These are phyloP conservation scores for Fusarium sublunatum DNA, from an alignment of 2,329 filamentous ascomycete genomes.

Conservation along the genomic window DNA sequence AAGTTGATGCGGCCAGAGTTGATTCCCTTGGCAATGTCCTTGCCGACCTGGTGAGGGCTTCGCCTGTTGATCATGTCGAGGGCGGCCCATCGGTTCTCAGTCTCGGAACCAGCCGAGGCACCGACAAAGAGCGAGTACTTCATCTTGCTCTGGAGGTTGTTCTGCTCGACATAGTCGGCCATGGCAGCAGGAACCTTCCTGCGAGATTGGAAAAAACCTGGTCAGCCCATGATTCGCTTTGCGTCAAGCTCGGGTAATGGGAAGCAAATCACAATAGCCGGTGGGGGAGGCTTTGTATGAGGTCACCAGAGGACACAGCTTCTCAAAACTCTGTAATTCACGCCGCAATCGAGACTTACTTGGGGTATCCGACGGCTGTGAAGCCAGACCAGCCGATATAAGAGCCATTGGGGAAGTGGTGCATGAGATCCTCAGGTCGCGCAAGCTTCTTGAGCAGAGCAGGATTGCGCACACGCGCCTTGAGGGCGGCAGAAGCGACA, in stretches of 20 bases:
- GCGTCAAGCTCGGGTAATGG: conserved; percentile 32
- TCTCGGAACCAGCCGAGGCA: conserved; percentile 89
- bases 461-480: conserved; percentile 78
- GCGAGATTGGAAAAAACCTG: not conserved
- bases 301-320: not conserved
- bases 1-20: conserved; percentile 90
- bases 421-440: conserved; percentile 80
- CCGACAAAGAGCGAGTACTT: conserved; percentile 91
- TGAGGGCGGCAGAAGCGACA: conserved; percentile 77
- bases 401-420: conserved; percentile 84
- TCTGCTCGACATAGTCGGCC: conserved; percentile 90
- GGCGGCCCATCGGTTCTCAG: conserved; percentile 89
- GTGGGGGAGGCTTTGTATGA: conserved; percentile 15
- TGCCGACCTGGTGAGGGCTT: conserved; percentile 88
- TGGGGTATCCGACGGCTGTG: conserved; percentile 89
- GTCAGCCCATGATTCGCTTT: conserved; percentile 30
- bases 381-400: conserved; percentile 94
- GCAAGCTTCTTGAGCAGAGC: conserved; percentile 84
- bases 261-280: conserved; percentile 28
- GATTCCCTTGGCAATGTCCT: conserved; percentile 89
- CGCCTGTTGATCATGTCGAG: conserved; percentile 91
- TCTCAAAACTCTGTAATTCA: not conserved
- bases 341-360: conserved; percentile 56
- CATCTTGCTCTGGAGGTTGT: conserved; percentile 83
- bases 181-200: conserved; percentile 87